These are phyloP conservation scores for Dillenia suffruticosa DNA, from an alignment of 164 flowering plant genomes.

Conservation along the genomic window DNA sequence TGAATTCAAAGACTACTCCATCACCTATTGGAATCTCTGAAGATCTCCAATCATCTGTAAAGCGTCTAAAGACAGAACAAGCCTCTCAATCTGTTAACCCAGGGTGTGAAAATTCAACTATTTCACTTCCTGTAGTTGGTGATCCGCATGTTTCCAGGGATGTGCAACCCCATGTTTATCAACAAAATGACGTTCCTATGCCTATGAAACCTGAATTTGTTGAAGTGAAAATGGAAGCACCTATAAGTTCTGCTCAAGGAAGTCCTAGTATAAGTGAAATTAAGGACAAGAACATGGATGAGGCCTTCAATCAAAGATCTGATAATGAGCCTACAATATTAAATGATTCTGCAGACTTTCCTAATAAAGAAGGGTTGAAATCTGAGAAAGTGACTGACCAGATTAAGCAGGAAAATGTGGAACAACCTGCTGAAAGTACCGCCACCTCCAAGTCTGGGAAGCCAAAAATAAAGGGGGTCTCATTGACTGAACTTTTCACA, in stretches of 20 bases:
- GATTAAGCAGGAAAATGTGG: conserved; percentile 25
- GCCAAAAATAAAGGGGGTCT: conserved; percentile 92
- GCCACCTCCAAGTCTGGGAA: conserved; percentile 74
- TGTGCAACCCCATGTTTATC: conserved; percentile 26
- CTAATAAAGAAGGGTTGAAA: conserved; percentile 31
- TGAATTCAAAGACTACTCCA: conserved; percentile 25
- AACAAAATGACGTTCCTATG: conserved; percentile 23
- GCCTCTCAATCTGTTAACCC: conserved; percentile 33
- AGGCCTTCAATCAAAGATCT: conserved; percentile 22
- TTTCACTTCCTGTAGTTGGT: conserved; percentile 22
- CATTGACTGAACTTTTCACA: conserved; percentile 89
- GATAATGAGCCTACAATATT: conserved; percentile 27
- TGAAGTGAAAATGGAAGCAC: conserved; percentile 47
- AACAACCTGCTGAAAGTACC: conserved; percentile 36
- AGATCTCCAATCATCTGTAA: conserved; percentile 49
- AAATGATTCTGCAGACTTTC: conserved; percentile 34
- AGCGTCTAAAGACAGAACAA: conserved; percentile 76
- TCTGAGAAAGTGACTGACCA: conserved; percentile 19
- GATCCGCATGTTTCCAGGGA: conserved; percentile 31
- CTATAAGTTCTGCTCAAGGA: conserved; percentile 27
- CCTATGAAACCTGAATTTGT: conserved; percentile 37
- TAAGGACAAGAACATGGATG: conserved; percentile 30
- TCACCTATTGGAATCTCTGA: conserved; percentile 41
- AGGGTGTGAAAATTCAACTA: conserved; percentile 33
- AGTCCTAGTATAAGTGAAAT: conserved; percentile 28